Base-by-base conservation (phyloP, 2,329 filamentous ascomycete species). In the Cordyceps militaris region DNA sequence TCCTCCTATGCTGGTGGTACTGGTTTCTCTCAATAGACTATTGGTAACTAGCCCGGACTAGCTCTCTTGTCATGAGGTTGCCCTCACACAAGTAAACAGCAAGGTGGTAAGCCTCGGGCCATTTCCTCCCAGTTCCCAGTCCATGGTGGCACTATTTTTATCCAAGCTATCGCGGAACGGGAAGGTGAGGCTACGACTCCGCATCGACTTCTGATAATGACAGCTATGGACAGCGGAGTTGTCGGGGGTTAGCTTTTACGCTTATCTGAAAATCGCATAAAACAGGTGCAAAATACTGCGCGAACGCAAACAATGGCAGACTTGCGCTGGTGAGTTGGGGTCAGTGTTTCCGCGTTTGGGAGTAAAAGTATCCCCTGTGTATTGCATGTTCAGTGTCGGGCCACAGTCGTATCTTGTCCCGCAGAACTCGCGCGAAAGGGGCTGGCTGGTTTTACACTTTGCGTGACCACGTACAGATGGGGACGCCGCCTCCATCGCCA, bases 141-240 rank as follows among this genome's bases (percentile, higher is more conserved):
- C n/a, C n/a, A n/a, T n/a, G n/a, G n/a, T n/a, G 14, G 23, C 43
- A 47, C 32, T 38, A 23, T 40, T 55, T 40, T 55, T 28, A 32
- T 24, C 42, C 30, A 36, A 21, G 11, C 52, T 47, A 47, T 26
- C 30, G 42, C 30, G 16, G 30, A 55, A 55, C 1, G 9, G 52
- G 52, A 55, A 55, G 52, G 52, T 55, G 23, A 13, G 21, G 21
- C 28, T 38, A n/a, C 10, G 30, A 47, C 32, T 55, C 52, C 40
- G 36, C 43, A 43, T 23, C 6, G 23, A 32, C 16, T 30, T 11
- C 10, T 47, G 32, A 24, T 47, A 34, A 21, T 28, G 52, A 36
- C 28, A 54, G 28, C 38, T 14, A 26, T 19, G 28, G 24, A 30
- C 24, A 43, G 26, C n/a, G 19, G 19, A 54, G 10, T 11, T n/a